These are phyloP conservation scores for Dactylellina haptotyla DNA, from an alignment of 2,329 filamentous ascomycete genomes.

Conservation along the genomic window DNA sequence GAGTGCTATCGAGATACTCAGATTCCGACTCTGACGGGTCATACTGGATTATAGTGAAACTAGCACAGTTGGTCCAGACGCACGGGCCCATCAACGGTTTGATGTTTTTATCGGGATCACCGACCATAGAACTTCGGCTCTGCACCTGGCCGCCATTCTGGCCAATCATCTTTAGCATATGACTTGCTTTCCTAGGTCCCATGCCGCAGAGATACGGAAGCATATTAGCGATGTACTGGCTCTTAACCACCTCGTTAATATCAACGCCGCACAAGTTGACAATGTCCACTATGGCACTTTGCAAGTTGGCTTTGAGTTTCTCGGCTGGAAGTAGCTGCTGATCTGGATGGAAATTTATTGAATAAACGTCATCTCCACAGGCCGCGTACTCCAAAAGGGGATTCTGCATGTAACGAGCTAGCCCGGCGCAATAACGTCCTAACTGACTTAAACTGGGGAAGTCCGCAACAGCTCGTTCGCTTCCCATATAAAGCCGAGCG, in stretches of 20 bases:
- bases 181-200: conserved; percentile 87
- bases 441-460: conserved; percentile 82
- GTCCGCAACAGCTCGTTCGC: conserved; percentile 78
- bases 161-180: conserved; percentile 88
- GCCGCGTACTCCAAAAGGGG: conserved; percentile 97
- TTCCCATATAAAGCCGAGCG: conserved; percentile 94
- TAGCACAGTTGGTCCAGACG: conserved; percentile 96
- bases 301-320: conserved; percentile 83
- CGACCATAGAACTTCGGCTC: conserved; percentile 86
- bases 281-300: conserved; percentile 98
- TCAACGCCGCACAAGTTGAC: conserved; percentile 97
- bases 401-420: conserved; percentile 92
- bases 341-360: conserved; percentile 86
- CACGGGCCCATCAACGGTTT: conserved; percentile 83
- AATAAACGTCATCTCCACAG: conserved; percentile 85
- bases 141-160: conserved; percentile 86
- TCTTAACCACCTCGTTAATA: conserved; percentile 83
- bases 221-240: conserved; percentile 85
- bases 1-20: conserved; percentile 94
- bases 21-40: conserved; percentile 82
- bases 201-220: conserved; percentile 91
- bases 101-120: conserved; percentile 82
- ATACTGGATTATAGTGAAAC: conserved; percentile 90
- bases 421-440: conserved; percentile 85
- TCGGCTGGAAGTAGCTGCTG: conserved; percentile 89